Evolutionary conservation across 2,329 filamentous ascomycete species (phyloP), one percentile per base, ranked within the genome.

Genomic region (Trichoderma breve): DNA sequence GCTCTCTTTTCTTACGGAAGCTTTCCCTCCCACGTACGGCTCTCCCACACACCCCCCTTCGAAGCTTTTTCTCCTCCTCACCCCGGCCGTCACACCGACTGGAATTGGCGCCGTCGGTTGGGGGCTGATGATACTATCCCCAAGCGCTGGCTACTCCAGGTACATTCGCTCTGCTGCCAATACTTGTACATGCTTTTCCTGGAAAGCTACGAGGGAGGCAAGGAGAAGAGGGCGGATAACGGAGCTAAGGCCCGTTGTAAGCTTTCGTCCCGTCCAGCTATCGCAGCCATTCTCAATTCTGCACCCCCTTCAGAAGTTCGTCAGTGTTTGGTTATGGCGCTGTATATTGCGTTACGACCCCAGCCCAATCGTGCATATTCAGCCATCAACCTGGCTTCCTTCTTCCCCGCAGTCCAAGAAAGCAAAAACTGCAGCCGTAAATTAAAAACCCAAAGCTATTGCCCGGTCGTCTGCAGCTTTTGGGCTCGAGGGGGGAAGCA

Each of bases 1-100:
- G 36, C 36, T 39, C 15, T 39, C 36, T 43, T 24, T 8, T 57
- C 51, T 55, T 39, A 12, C 51, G 47, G 21, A 53, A 53, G 47
- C 65, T 21, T 51, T 58, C 24, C 51, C 51, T 67, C 21, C 53
- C 36, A 58, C 26, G 4, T 24, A 63, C 24, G 14, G 39, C 39
- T 43, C 24, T 24, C 21, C 34, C 60, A 63, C 34, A 14, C 65
- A 26, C 65, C 53, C 53, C 65, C 53, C 55, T 60, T 68, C 12
- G 28, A 30, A n/a, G 12, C 47, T 14, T 21, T n/a, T 39, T 39
- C 36, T 43, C 15, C 57, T 51, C 39, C 39, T 61, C 66, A 51
- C 30, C 57, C 55, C n/a, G 57, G 65, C 55, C 57, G 30, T 70
- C 66, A 70, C 66, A 70, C 66, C 57, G 66, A 70, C 66, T 70